Evolutionary conservation across 2,329 filamentous ascomycete genomes (phyloP).

Genomic region (Botrytis pseudocinerea): DNA sequence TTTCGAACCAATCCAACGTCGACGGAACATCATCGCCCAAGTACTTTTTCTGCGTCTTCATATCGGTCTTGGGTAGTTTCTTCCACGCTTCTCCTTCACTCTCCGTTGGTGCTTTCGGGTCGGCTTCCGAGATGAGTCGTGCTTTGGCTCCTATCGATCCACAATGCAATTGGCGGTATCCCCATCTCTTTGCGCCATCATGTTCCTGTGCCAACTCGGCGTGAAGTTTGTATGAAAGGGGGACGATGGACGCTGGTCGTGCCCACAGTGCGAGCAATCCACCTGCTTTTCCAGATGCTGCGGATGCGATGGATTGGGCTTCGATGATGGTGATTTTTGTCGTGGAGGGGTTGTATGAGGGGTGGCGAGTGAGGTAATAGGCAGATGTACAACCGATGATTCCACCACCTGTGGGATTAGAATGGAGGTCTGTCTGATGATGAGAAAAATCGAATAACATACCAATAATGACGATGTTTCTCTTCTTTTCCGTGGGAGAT

Average conservation of each 20-base stretch:
- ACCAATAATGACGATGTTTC: constrained; percentile 42
- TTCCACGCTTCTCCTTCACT: constrained; percentile 48
- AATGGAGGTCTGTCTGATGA: constrained; percentile 45
- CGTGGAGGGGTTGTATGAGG: constrained; percentile 70
- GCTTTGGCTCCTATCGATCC: constrained; percentile 48
- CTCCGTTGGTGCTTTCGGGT: not conserved
- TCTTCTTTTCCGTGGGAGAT: constrained; percentile 12
- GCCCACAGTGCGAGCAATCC: constrained; percentile 90
- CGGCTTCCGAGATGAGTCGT: constrained; percentile 24
- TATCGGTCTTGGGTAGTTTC: constrained; percentile 61
- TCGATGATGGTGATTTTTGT: constrained; percentile 86
- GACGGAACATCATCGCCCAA: constrained; percentile 64
- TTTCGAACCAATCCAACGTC: constrained; percentile 83
- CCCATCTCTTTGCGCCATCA: constrained; percentile 76
- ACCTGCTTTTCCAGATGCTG: constrained; percentile 91
- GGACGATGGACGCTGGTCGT: constrained; percentile 81
- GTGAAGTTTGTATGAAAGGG: constrained; percentile 81
- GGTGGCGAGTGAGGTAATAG: constrained; percentile 87
- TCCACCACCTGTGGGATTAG: constrained; percentile 60
- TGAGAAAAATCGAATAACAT: constrained; percentile 50
- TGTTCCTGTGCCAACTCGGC: constrained; percentile 82
- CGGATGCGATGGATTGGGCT: constrained; percentile 81
- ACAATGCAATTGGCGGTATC: constrained; percentile 77
- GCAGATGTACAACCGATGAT: constrained; percentile 91
- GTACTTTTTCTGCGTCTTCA: constrained; percentile 44